These are phyloP conservation scores for Claviceps humidiphila DNA, from an alignment of 2,329 filamentous ascomycete species.

Conservation along the genomic window DNA sequence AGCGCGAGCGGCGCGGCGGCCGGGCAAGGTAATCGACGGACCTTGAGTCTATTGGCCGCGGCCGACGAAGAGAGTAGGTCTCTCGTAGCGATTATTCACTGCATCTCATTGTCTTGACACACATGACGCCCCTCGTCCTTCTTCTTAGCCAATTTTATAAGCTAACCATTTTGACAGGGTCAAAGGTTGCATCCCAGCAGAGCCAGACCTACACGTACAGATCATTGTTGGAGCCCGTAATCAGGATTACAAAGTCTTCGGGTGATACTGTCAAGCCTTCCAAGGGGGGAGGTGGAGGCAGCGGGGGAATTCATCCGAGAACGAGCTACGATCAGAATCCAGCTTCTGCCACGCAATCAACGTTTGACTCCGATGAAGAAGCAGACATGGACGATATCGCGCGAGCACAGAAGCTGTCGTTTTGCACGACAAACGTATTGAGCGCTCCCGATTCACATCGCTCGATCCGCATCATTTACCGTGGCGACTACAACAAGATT, in stretches of 20 bases:
- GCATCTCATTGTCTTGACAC: too few species aligned
- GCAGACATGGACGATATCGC: conserved; percentile 74
- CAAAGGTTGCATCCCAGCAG: conserved; percentile 38
- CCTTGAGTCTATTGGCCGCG: conserved; percentile 54
- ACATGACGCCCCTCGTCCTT: neutral
- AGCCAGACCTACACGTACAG: conserved; percentile 38
- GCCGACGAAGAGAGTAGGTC: conserved; percentile 67
- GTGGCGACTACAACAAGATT: conserved; percentile 70
- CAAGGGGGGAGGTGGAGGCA: conserved; percentile 28
- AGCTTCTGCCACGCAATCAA: conserved; percentile 40
- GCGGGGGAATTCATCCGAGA: conserved; percentile 54
- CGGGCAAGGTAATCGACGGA: conserved; percentile 27
- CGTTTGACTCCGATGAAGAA: conserved; percentile 73
- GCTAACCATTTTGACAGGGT: conserved; percentile 23
- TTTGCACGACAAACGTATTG: conserved; percentile 69
- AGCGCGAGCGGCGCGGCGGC: conserved; percentile 19
- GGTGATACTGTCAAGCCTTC: conserved; percentile 44
- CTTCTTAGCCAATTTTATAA: neutral
- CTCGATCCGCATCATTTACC: conserved; percentile 77
- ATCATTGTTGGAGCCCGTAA: conserved; percentile 54
- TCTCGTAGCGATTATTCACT: too few species aligned
- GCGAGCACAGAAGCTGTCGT: conserved; percentile 69
- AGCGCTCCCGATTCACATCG: conserved; percentile 65
- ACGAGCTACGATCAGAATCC: conserved; percentile 69
- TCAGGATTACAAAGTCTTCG: conserved; percentile 49